Evolutionary conservation across 108 stramenopile genomes (phyloP), one percentile per base, ranked within the genome.

Genomic region (Pseudonitzschia delicatissima): DNA sequence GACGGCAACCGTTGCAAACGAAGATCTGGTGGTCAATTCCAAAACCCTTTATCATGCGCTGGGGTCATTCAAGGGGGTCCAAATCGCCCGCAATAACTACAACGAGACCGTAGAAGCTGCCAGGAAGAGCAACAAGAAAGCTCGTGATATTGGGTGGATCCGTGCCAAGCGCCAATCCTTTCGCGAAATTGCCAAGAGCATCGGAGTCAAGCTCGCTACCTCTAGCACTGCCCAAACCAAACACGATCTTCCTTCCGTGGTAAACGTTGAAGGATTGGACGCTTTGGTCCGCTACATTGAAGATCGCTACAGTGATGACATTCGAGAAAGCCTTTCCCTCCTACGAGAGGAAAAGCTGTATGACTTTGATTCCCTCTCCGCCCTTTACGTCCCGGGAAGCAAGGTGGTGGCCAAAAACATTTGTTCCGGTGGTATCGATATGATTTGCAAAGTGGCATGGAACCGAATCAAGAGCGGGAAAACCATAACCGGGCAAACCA

Each of bases 341-440:
- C 20, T 81, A 1, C 47, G 7, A 23, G 42, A 55, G 2, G 77
- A 79, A 36, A 82, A 84, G 20, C 62, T 60, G 34, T 78, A 79
- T 67, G 87, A 85, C 59, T 88, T 85, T 68, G 78, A 88, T 52
- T 83, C 87, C 3, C 62, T 88, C 25, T 59, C 69, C 11, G 28
- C 23, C 1, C 57, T 88, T 45, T 88, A 83, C 49, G 47, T 50
- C 6, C 80, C 80, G 0, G 80, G 80, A 31, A 73, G 65, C 32
- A 45, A 57, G 37, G 82, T 87, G 4, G 32, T 79, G n/a, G 85
- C 85, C 31, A 83, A 81, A 45, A 70, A 81, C 61, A 79, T 73
- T 31, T 68, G 72, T 17, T 82, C 73, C 9, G 74, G 74, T n/a
- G 82, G 81, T 18, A 62, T 83, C 5, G 85, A 83, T 52, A 79